Percentiles rank a stretch among this genome's conserved stretches.
Conservation (phyloP, 2,329 filamentous ascomycete genomes). For the Nothopassalora personata region DNA sequence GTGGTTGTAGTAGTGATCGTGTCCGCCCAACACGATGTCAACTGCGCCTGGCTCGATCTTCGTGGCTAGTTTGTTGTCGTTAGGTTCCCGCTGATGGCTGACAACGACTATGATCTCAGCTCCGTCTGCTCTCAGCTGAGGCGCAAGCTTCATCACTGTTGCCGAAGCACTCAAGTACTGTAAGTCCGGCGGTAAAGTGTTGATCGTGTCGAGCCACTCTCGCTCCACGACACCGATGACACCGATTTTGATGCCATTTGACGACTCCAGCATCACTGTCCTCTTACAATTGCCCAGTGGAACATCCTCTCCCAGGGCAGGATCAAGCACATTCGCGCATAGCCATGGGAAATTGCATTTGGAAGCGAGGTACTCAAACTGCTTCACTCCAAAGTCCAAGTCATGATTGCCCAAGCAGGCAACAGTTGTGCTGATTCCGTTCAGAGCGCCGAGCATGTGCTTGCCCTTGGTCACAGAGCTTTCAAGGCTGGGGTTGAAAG, state of each 20-base stretch:
- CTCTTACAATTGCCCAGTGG: conserved; percentile 70
- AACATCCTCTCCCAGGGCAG: conserved; percentile 67
- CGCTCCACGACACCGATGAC: conserved; percentile 80
- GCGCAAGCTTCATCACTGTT: conserved; percentile 70
- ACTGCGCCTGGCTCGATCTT: conserved; percentile 62
- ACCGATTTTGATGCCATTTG: conserved; percentile 80
- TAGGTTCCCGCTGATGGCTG: conserved; percentile 81
- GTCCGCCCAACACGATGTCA: conserved; percentile 81
- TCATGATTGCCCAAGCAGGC: conserved; percentile 92
- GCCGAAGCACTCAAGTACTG: conserved; percentile 74
- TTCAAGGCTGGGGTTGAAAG: conserved; percentile 85
- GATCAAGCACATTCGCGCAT: conserved; percentile 81
- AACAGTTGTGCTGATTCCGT: conserved; percentile 68
- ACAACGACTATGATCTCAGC: conserved; percentile 78
- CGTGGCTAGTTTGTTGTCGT: conserved; percentile 78
- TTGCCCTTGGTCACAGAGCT: conserved; percentile 81
- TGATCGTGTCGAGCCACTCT: conserved; percentile 86
- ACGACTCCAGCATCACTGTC: conserved; percentile 70
- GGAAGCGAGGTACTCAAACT: conserved; percentile 66
- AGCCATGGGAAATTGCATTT: conserved; percentile 87
- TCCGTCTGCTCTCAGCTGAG: conserved; percentile 65
- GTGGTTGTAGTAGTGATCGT: conserved; percentile 86
- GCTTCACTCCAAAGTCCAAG: conserved; percentile 81
- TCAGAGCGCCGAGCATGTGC: conserved; percentile 85
- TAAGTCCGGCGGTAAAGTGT: conserved; percentile 73